Evolutionary conservation across 2,329 filamentous ascomycete genomes (phyloP), one percentile per base, ranked within the genome.

Genomic region (Phaeophleospora eucalypticola): DNA sequence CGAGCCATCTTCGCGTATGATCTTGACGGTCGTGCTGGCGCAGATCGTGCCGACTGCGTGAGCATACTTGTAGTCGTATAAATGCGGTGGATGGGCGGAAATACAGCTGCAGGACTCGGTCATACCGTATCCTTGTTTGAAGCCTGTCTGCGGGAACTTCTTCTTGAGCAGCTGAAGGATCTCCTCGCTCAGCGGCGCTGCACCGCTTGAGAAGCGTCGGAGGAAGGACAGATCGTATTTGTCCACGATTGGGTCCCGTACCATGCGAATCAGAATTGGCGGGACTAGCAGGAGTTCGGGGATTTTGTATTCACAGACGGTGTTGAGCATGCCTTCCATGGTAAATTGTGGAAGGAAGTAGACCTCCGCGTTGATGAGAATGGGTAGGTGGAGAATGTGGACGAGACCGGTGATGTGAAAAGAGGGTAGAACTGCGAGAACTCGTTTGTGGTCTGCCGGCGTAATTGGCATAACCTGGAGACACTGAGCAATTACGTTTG

Each of bases 331-430:
- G 17, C 64, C 61, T 29, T 75, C 68, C 74, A 84, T 80, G n/a
- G 75, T 80, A 65, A 86, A 87, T 4, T 72, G 64, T 0, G 81
- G 78, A 1, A 85, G 71, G 73, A 86, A 82, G 60, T 80, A 74
- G 21, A 85, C 80, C 56, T 83, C 75, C n/a, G 79, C 79, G 58
- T 86, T 84, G 35, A 83, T 67, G 7, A 81, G 63, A 20, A 84
- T 65, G 0, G 83, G 82, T 0, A 85, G 69, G 58, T 85, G 80
- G 49, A 86, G 72, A 32, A 77, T 71, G 56, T 83, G 80, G 3
- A 83, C 76, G 1, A 84, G 71, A 2, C 81, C 81, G 1, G 80
- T 82, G 56, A 82, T 83, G 65, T 83, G 80, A 63, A 82, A 83
- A 24, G 80, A 69, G 0, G 80, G 80, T 12, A 84, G 66, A 2